Conservation (phyloP, 257 asterid genomes). For the Misopates orontium region DNA sequence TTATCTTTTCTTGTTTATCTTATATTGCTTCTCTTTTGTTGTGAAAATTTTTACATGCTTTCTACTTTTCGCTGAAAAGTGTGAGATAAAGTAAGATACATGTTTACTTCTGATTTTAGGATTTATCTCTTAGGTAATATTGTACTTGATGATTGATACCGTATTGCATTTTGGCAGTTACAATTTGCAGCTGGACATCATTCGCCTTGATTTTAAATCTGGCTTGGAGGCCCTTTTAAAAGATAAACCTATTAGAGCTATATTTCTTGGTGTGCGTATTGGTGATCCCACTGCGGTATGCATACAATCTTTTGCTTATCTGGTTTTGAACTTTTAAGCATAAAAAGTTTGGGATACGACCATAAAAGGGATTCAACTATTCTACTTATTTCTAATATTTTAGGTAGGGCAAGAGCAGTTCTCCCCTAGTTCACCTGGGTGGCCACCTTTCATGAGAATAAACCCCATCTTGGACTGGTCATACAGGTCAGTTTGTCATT, state of each 20-base stretch:
- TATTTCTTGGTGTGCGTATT: constrained; percentile 90
- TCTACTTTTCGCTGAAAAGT: neutral
- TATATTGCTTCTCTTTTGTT: constrained; percentile 15
- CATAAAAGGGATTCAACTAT: too few relatives aligned
- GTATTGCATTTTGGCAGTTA: constrained; percentile 52
- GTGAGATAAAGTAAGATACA: neutral
- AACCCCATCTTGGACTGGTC: constrained; percentile 99
- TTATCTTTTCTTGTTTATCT: neutral
- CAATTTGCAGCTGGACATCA: constrained; percentile 76
- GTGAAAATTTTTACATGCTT: too few relatives aligned
- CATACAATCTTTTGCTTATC: constrained; percentile 17
- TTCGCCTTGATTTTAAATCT: constrained; percentile 84
- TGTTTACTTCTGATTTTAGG: constrained; percentile 4
- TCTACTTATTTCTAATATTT: constrained; percentile 28
- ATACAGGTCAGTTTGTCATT: constrained; percentile 66
- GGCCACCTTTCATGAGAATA: constrained; percentile 98
- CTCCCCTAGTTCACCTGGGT: constrained; percentile 94
- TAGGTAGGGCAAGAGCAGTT: constrained; percentile 96
- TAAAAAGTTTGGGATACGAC: too few relatives aligned
- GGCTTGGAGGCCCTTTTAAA: constrained; percentile 84
- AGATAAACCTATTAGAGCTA: constrained; percentile 75
- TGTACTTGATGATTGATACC: constrained; percentile 18
- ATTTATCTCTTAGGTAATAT: too few relatives aligned
- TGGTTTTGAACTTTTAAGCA: constrained; percentile 17
- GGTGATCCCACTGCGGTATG: constrained; percentile 97